phyloP scores from a whole-genome alignment of 2,329 filamentous ascomycete genomes.

The Hypomyces perniciosus region DNA sequence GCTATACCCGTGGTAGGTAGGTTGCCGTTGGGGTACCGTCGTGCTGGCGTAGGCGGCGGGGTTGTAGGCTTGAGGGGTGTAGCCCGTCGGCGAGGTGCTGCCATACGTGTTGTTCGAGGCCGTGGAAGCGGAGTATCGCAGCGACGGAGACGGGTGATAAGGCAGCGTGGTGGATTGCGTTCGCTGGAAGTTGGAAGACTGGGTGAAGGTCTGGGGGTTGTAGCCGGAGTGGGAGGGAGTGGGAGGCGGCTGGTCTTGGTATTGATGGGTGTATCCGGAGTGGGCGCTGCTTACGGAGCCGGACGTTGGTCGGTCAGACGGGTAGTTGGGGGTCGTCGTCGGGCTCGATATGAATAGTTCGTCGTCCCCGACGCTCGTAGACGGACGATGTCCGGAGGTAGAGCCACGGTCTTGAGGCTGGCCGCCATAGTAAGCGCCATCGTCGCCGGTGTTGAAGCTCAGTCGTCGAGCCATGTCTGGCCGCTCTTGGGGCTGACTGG shows the following conservation, averaged over 20 bases:
- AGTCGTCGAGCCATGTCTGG: conserved; percentile 45
- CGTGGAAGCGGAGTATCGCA: conserved; percentile 32
- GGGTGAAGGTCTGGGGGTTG: conserved; percentile 63
- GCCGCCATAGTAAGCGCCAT: conserved; percentile 47
- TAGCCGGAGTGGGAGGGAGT: conserved; percentile 48
- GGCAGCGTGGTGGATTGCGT: conserved; percentile 48
- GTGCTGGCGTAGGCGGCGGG: conserved; percentile 52
- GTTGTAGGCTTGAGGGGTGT: conserved; percentile 51
- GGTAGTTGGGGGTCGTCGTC: conserved; percentile 19
- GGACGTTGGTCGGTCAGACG: conserved; percentile 30
- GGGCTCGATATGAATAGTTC: conserved; percentile 59
- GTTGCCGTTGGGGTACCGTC: conserved; percentile 42
- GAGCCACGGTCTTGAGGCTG: conserved; percentile 13
- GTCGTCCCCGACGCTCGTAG: conserved; percentile 36
- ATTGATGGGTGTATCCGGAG: conserved; percentile 48
- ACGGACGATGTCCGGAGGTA: conserved; percentile 16
- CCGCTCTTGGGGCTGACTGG: conserved; percentile 28
- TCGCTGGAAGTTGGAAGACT: conserved; percentile 29
- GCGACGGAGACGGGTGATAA: conserved; percentile 36
- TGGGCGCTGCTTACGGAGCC: conserved; percentile 40
- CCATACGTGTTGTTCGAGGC: conserved; percentile 30
- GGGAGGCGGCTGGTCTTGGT: conserved; percentile 41
- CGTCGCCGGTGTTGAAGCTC: conserved; percentile 74
- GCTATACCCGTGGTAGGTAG: conserved; percentile 44
- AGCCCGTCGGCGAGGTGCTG: conserved; percentile 35